Percentiles rank a stretch among this genome's conserved stretches.
These are phyloP conservation scores for Phaffomyces antillensis DNA, from an alignment of 805 yeast species.

Conservation along the genomic window DNA sequence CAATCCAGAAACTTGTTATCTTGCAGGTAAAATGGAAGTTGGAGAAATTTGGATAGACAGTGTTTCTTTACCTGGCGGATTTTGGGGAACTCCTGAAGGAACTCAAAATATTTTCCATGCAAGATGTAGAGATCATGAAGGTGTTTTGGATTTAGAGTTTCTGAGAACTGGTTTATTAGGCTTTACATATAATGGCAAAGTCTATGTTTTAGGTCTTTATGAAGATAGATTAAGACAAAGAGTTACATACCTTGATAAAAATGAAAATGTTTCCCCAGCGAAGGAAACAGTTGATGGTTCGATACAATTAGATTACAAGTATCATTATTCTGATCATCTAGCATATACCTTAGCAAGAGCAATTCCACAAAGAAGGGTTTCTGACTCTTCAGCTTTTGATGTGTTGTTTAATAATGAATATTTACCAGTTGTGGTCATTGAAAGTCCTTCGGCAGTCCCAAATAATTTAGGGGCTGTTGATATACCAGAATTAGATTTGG, in stretches of 20 bases:
- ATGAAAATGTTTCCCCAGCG: neutral
- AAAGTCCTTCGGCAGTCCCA: constrained; percentile 49
- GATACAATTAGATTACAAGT: constrained; percentile 32
- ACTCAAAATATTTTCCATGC: constrained; percentile 78
- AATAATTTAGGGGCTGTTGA: constrained; percentile 25
- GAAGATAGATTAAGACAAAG: constrained; percentile 87
- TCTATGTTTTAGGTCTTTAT: constrained; percentile 80
- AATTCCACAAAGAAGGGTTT: constrained; percentile 57
- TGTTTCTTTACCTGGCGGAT: constrained; percentile 84
- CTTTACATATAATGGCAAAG: constrained; percentile 77
- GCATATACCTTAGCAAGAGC: constrained; percentile 77
- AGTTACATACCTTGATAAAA: constrained; percentile 53
- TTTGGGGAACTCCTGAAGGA: constrained; percentile 64
- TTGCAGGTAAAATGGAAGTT: constrained; percentile 70
- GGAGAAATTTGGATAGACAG: constrained; percentile 99
- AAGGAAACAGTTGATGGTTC: constrained; percentile 18
- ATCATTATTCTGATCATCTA: constrained; percentile 82
- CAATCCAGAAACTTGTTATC: constrained; percentile 79
- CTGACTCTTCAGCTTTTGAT: constrained; percentile 91
- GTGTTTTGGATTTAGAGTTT: constrained; percentile 67
- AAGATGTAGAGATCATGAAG: constrained; percentile 64
- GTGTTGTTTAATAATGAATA: constrained; percentile 65
- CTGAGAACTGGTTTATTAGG: constrained; percentile 89
- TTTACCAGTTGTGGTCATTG: constrained; percentile 79
- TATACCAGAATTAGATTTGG: constrained; percentile 37